Base-by-base conservation (phyloP, 495 filamentous ascomycete species). In the Penicillium bialowiezense region DNA sequence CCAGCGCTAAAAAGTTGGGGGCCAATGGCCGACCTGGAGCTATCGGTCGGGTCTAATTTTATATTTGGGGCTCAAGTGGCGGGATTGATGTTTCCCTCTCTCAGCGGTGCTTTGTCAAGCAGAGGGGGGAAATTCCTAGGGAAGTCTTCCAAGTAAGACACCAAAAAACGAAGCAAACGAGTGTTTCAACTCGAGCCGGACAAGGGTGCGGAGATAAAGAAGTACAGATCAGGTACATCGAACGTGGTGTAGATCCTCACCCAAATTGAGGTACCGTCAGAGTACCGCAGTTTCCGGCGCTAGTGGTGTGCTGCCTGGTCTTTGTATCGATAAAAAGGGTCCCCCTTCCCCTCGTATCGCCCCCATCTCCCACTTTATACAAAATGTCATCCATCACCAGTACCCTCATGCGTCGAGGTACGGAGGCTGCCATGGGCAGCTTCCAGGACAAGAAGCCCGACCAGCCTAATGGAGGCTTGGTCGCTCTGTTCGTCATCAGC, bases 311-410 rank as follows among this genome's bases (percentile, higher is more conserved):
- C 35, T 48, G 45, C 45, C 45, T 48, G 35, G 18, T 39, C 20
- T 50, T 42, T 36, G 37, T 36, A 50, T 50, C 38, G 28, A 50
- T 50, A 50, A 42, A 26, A 50, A 41, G 14, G 17, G 36, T 28
- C 38, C 44, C 12, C 10, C 4, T 19, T 35, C 47, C 47, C 46
- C 37, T 28, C 44, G 35, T 23, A 23, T 42, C 41, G 13, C 14
- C 34, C 38, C 10, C 32, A 12, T 18, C 20, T 15, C 43, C 43
- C 14, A 31, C 14, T 20, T 20, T 21, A 9, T 33, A 3, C 17
- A 55, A 23, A 23, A 55, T 55, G 53, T 54, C 51, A 26, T 19
- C 53, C 20, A 28, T 52, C 14, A 47, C 19, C 18, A 20, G 29
- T 35, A 14, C 5, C 12, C 21, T 53, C 7, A 15, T 58, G 45